Evolutionary conservation across 805 yeast species (phyloP).

Genomic region (Starmera quercuum): DNA sequence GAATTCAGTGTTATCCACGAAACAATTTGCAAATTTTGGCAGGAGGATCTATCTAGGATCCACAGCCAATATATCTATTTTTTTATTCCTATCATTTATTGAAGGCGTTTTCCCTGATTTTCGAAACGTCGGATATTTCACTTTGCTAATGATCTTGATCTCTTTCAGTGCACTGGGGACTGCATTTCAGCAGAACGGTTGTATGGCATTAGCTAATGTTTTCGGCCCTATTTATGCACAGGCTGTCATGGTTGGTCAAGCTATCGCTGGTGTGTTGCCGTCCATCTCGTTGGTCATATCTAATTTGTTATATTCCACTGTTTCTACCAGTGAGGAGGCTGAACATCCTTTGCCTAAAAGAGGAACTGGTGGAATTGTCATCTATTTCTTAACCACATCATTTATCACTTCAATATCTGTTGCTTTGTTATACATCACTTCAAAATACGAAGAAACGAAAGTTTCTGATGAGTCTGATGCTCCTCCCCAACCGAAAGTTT

Average conservation of each 20-base stretch:
- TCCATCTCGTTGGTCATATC: conserved; percentile 58
- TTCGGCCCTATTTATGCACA: conserved; percentile 76
- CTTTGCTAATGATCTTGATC: conserved; percentile 54
- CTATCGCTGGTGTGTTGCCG: conserved; percentile 89
- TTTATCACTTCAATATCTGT: conserved; percentile 36
- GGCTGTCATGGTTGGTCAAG: conserved; percentile 92
- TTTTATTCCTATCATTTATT: conserved; percentile 25
- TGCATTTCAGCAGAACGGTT: conserved; percentile 81
- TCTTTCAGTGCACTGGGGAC: conserved; percentile 65
- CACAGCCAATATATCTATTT: conserved; percentile 45
- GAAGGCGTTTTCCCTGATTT: conserved; percentile 15
- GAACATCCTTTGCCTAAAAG: too few species aligned
- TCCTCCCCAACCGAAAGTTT: conserved; percentile 14
- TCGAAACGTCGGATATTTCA: conserved; percentile 26
- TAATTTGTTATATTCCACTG: conserved; percentile 24
- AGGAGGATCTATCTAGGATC: conserved; percentile 57
- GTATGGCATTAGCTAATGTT: conserved; percentile 78
- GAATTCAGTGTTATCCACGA: conserved; percentile 56
- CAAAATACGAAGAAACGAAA: conserved; percentile 14
- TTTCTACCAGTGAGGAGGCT: conserved; percentile 18
- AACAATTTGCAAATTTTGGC: conserved; percentile 53
- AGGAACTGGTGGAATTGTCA: conserved; percentile 19
- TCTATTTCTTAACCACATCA: conserved; percentile 46
- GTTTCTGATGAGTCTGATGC: conserved; percentile 1
- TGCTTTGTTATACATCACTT: conserved; percentile 27